phyloP scores from a whole-genome alignment of 225 moss, liverwort and hornwort species.

The Bryoerythrophyllum caledonicum region DNA sequence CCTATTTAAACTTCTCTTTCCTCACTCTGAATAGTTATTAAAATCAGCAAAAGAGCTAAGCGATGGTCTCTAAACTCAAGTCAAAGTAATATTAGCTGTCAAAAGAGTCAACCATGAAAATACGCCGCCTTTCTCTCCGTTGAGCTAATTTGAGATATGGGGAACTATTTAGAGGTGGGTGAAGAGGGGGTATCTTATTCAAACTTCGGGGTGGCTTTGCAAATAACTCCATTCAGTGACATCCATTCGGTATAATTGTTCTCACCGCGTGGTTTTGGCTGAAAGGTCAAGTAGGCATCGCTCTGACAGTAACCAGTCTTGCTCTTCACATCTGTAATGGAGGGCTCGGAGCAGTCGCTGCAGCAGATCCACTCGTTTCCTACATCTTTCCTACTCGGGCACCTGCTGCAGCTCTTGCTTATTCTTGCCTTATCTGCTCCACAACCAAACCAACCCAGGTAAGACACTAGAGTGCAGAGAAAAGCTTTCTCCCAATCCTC shows the following conservation, averaged over 20 bases:
- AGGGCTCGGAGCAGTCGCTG: constrained; percentile 72
- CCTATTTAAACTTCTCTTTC: too few relatives aligned
- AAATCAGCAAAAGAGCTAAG: too few relatives aligned
- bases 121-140: too few relatives aligned
- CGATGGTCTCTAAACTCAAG: too few relatives aligned
- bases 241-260: not conserved
- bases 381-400: constrained; percentile 47
- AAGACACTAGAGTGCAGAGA: not conserved
- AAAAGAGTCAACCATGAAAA: too few relatives aligned
- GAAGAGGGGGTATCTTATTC: too few relatives aligned
- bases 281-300: constrained; percentile 58
- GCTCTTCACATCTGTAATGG: constrained; percentile 47
- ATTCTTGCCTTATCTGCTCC: constrained; percentile 37
- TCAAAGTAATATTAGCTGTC: too few relatives aligned
- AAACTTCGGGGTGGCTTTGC: too few relatives aligned
- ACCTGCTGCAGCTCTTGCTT: constrained; percentile 54
- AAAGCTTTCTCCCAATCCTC: not conserved
- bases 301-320: constrained; percentile 74
- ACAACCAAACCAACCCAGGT: constrained; percentile 5
- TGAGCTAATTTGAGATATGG: too few relatives aligned
- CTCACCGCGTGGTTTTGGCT: constrained; percentile 66
- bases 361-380: constrained; percentile 84
- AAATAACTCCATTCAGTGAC: not conserved
- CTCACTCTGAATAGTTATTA: too few relatives aligned
- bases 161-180: too few relatives aligned